Evolutionary conservation across 306 rosid genomes (phyloP).

Genomic region (Calophaca sinica): DNA sequence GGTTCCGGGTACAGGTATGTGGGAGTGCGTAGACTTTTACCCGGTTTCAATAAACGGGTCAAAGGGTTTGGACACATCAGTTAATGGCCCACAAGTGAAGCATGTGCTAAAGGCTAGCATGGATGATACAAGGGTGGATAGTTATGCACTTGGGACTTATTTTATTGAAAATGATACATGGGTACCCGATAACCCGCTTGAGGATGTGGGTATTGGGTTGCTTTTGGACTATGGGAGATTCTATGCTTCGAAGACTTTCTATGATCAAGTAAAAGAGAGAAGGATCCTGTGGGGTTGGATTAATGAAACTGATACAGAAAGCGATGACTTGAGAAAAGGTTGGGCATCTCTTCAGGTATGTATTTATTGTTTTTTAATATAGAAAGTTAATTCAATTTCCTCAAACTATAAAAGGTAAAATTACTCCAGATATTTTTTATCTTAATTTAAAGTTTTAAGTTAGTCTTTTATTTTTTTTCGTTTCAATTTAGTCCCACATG

Average conservation of each 20-base stretch:
- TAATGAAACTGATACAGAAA: constrained; percentile 69
- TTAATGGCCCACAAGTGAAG: constrained; percentile 57
- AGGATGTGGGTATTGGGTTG: constrained; percentile 82
- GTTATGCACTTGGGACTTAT: constrained; percentile 79
- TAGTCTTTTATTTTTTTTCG: not conserved
- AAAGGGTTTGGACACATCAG: constrained; percentile 68
- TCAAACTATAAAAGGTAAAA: not conserved
- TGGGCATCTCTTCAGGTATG: constrained; percentile 85
- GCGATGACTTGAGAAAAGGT: constrained; percentile 68
- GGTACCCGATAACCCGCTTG: constrained; percentile 76
- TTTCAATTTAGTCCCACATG: too few relatives aligned
- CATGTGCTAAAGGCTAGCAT: constrained; percentile 79
- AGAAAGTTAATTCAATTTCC: not conserved
- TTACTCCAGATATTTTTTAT: too few relatives aligned
- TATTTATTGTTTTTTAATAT: not conserved
- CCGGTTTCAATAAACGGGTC: constrained; percentile 66
- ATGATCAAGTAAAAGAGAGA: constrained; percentile 65
- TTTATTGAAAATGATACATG: constrained; percentile 66
- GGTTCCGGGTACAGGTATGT: constrained; percentile 86
- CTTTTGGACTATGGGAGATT: constrained; percentile 75
- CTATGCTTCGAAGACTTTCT: constrained; percentile 82
- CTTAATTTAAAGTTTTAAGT: too few relatives aligned
- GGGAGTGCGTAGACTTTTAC: constrained; percentile 89
- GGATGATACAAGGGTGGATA: constrained; percentile 66
- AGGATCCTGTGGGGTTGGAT: constrained; percentile 81